Percentiles rank a stretch among this genome's conserved stretches.
These are phyloP conservation scores for Exserohilum turcica DNA, from an alignment of 2,329 filamentous ascomycete species.

Conservation along the genomic window DNA sequence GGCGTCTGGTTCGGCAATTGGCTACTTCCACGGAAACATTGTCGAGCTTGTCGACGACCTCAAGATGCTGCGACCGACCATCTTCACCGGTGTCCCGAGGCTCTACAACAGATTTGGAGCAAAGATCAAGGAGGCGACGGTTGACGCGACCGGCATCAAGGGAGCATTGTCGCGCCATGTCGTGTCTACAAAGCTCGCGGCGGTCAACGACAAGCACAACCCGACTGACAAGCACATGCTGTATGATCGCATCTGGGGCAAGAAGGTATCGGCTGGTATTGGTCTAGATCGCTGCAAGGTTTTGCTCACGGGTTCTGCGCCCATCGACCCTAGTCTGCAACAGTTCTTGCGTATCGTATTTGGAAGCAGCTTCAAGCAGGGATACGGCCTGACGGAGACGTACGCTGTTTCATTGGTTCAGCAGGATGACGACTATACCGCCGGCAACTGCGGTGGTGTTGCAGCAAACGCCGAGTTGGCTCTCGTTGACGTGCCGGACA, in stretches of 20 bases:
- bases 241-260: slow-evolving; percentile 87
- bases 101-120: slow-evolving; percentile 89
- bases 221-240: slow-evolving; percentile 79
- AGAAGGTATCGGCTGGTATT: slow-evolving; percentile 81
- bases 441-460: slow-evolving; percentile 81
- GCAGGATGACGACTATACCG: slow-evolving; percentile 68
- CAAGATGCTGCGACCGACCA: slow-evolving; percentile 81
- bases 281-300: slow-evolving; percentile 74
- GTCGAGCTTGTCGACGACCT: slow-evolving; percentile 85
- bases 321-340: slow-evolving; percentile 85
- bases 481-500: slow-evolving; percentile 84
- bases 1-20: slow-evolving; percentile 73
- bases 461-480: slow-evolving; percentile 73
- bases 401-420: slow-evolving; percentile 80
- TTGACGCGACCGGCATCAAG: slow-evolving; percentile 78
- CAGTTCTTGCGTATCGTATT: slow-evolving; percentile 86
- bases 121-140: slow-evolving; percentile 77
- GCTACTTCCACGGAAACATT: slow-evolving; percentile 94
- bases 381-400: slow-evolving; percentile 92
- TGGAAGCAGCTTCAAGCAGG: slow-evolving; percentile 78
- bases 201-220: slow-evolving; percentile 71
- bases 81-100: slow-evolving; percentile 86
- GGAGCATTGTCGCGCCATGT: slow-evolving; percentile 81
- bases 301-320: slow-evolving; percentile 88
- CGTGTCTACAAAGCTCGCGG: slow-evolving; percentile 78